Conservation (phyloP, 108 stramenopile species). For the Nannochloropsis oceanica region DNA sequence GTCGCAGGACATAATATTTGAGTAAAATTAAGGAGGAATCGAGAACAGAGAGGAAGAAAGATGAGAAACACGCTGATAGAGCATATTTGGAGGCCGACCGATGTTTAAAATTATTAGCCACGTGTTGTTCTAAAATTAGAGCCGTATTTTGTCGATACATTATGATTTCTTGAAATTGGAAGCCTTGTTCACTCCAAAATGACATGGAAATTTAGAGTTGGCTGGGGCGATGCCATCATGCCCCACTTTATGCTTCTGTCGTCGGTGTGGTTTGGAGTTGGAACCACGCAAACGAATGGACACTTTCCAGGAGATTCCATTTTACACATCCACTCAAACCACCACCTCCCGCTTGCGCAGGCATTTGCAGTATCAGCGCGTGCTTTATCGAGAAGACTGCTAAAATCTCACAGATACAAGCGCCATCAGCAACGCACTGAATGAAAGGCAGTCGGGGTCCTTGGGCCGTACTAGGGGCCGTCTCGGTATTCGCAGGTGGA, state of each 20-base stretch:
- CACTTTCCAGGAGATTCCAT: neutral
- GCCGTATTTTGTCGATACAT: neutral
- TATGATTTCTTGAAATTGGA: neutral
- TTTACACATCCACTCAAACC: neutral
- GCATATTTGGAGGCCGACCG: neutral
- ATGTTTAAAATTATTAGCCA: neutral
- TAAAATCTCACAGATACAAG: no score
- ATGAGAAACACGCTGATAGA: neutral
- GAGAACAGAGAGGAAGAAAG: no score
- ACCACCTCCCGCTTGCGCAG: neutral
- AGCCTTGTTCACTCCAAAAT: no score
- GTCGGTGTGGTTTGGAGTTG: no score
- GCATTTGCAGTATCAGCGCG: neutral
- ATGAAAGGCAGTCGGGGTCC: neutral
- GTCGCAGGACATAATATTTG: neutral
- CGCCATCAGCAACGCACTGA: neutral
- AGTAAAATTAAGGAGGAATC: neutral
- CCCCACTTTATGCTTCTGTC: no score
- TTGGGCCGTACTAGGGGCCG: neutral
- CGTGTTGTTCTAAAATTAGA: neutral
- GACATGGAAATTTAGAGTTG: no score
- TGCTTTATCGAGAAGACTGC: neutral
- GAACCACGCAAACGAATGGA: neutral
- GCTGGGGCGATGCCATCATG: no score
- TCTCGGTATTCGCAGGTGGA: neutral